Evolutionary conservation across 1,139 yeast species (phyloP), one percentile per base, ranked within the genome.

Genomic region (Debaryomycetaceae sp.): DNA sequence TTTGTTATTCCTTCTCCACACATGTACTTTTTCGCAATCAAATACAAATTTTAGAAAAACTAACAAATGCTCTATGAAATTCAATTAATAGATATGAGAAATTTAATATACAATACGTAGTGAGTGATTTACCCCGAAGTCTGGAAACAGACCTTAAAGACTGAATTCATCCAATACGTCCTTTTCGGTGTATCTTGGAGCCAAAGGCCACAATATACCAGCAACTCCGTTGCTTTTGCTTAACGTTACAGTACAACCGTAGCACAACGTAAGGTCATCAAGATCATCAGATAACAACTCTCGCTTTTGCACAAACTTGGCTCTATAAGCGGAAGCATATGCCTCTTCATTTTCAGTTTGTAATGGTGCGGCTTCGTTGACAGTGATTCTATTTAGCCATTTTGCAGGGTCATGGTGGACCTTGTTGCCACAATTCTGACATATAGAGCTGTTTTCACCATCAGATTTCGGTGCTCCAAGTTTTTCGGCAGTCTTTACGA

Each of bases 401-500:
- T 63, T 59, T 37, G 75, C 67, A 0, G 94, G 86, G 49, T 81
- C 75, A 33, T 71, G 70, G 48, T 75, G 75, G 5, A 83, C 71
- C 4, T 59, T 62, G 18, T 63, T 67, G 7, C 71, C 72, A 58
- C 91, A 84, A 1, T 81, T 53, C 31, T 63, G 62, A 59, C 94
- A 86, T 5, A 50, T 43, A 15, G 43, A 40, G 5, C 45, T 52
- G 3, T 41, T 19, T 2, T 46, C 42, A 7, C 46, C 40, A 5
- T 42, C 49, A 16, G 49, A 51, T n/a, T 51, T 58, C 0, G 87
- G 88, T 7, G 75, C 74, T 1, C 79, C 79, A 37, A 92, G 65
- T 58, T 92, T 91, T 38, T 82, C 83, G 8, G 95, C 96, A 0
- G 96, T 91, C 47, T 87, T 82, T 9, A 89, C 91, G 15, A 92